Conservation (phyloP, 306 rosid genomes). For the Prunus davidiana region DNA sequence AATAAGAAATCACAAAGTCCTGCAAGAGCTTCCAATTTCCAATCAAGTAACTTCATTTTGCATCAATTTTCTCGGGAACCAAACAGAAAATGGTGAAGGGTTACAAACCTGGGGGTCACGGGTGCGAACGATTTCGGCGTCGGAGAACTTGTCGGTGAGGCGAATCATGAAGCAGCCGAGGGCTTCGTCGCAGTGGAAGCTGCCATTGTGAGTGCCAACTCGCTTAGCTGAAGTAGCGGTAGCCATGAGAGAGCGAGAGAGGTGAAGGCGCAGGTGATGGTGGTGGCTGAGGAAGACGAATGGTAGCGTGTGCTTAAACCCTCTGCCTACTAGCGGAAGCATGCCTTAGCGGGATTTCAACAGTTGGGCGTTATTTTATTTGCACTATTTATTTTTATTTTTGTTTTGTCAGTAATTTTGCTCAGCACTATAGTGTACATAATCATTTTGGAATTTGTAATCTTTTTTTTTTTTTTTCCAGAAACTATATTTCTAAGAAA, state of each 20-base stretch:
- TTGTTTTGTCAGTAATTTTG: neutral
- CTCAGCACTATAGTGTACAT: neutral
- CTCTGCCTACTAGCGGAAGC: conserved; percentile 15
- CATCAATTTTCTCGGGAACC: neutral
- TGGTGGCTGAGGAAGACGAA: neutral
- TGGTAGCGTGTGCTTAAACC: conserved; percentile 8
- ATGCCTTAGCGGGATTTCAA: conserved; percentile 14
- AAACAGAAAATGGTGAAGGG: neutral
- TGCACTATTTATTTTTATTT: neutral
- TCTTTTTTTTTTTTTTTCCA: too few species aligned
- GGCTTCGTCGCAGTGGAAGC: conserved; percentile 98
- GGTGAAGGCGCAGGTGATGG: neutral
- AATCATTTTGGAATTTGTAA: too few species aligned
- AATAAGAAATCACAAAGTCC: neutral
- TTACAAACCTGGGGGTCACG: conserved; percentile 69
- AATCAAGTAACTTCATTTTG: neutral
- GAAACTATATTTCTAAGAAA: too few species aligned
- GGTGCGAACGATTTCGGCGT: conserved; percentile 79
- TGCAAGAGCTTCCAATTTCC: neutral
- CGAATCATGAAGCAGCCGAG: conserved; percentile 99
- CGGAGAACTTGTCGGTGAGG: conserved; percentile 59
- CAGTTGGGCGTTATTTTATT: neutral
- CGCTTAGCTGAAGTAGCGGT: conserved; percentile 38
- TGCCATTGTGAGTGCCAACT: conserved; percentile 93
- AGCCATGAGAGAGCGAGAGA: conserved; percentile 11